These are phyloP conservation scores for Volvox reticuliferus DNA, from an alignment of 139 green algal species.

Conservation along the genomic window DNA sequence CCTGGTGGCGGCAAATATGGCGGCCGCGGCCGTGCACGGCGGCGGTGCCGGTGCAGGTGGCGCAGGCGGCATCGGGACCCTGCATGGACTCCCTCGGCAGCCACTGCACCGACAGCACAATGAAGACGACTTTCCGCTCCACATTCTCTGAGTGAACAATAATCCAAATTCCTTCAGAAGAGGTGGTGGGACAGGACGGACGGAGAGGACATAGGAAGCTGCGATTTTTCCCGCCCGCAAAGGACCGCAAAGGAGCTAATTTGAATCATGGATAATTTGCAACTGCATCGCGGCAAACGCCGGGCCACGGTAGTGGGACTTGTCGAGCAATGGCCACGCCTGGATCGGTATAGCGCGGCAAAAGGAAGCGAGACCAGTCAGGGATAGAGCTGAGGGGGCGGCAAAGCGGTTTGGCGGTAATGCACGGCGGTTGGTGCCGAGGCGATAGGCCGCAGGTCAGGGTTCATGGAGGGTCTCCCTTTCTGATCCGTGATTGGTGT, in stretches of 20 bases:
- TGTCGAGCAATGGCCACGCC: too few species aligned
- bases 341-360: too few species aligned
- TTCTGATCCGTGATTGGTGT: too few species aligned
- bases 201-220: background rate
- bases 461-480: too few species aligned
- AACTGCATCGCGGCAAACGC: too few species aligned
- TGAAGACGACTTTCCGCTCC: constrained; percentile 43
- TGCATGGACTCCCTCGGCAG: background rate
- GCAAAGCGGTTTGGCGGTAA: too few species aligned
- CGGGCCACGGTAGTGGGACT: too few species aligned
- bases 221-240: background rate
- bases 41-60: background rate
- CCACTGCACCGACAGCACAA: background rate
- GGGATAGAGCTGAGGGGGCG: too few species aligned
- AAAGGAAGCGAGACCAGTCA: too few species aligned
- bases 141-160: constrained; percentile 12
- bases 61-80: background rate
- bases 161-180: too few species aligned
- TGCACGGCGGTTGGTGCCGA: too few species aligned
- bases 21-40: background rate
- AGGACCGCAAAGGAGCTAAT: background rate
- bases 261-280: background rate
- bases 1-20: constrained; percentile 9
- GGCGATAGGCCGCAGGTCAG: too few species aligned
- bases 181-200: background rate